Evolutionary conservation across 805 yeast genomes (phyloP), one percentile per base, ranked within the genome.

Genomic region (Cyberlindnera mycetangii): DNA sequence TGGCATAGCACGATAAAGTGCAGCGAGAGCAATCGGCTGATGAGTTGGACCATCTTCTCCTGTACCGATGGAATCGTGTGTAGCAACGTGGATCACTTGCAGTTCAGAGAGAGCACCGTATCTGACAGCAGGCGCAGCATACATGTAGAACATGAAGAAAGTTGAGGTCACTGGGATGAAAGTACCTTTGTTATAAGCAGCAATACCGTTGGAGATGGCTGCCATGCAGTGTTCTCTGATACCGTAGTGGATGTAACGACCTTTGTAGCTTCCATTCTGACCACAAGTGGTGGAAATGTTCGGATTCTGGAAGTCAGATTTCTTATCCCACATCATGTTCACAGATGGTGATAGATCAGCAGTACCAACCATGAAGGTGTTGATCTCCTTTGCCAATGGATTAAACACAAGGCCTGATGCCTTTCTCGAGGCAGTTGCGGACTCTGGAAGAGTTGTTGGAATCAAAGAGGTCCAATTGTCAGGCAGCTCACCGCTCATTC

Each of bases 151-250:
- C 81, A 92, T 92, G 69, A 92, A 77, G 89, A 92, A 92, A 62
- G 99, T 92, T 70, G 96, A 98, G 67, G 97, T 97, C 72, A 82
- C 89, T 59, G 89, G 84, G 68, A 82, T 85, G 76, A 76, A 80
- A 72, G 87, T 88, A 49, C 85, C 85, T 39, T 55, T 50, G 71
- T 84, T 85, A 62, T 72, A 92, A 44, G 97, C 97, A 47, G 93
- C 78, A 59, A 92, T 85, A 83, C 98, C 98, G 72, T 92, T 92
- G 80, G 90, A 78, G 67, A 90, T 85, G 53, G 97, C 96, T 72
- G 96, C 97, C 97, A 92, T 89, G 68, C 87, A 97, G 71, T 92
- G 98, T 76, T 92, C 98, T 72, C 98, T 85, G 53, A 92, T 96
- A 82, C 98, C 98, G 68, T 84, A 92, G 74, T 97, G 85, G 70